phyloP scores from a whole-genome alignment of 2,329 filamentous ascomycete genomes.

The Epichloe coenophiala region DNA sequence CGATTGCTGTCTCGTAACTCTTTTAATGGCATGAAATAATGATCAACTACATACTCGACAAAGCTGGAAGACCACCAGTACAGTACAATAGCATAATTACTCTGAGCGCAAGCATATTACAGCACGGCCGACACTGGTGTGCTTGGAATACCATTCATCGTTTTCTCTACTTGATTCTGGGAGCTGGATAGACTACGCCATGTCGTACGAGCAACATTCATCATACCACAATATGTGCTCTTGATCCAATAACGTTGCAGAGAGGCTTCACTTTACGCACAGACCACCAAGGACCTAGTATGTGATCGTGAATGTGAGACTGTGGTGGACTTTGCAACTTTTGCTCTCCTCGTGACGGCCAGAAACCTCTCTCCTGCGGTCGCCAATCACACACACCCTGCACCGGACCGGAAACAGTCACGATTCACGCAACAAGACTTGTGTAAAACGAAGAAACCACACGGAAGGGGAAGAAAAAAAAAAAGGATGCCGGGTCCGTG shows the following conservation, averaged over 20 bases:
- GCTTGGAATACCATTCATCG: neutral
- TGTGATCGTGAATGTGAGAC: neutral
- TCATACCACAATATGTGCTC: neutral
- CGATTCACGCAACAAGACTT: neutral
- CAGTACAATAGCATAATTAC: neutral
- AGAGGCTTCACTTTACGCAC: neutral
- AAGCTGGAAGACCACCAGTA: too few relatives aligned
- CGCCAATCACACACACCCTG: neutral
- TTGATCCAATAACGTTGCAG: neutral
- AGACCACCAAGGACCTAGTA: neutral
- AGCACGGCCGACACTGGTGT: neutral
- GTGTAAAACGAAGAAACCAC: too few relatives aligned
- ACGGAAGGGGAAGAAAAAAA: too few relatives aligned
- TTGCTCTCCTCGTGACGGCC: too few relatives aligned
- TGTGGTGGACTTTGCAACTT: too few relatives aligned
- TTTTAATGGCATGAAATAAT: neutral
- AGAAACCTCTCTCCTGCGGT: too few relatives aligned
- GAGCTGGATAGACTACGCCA: neutral
- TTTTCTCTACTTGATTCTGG: neutral
- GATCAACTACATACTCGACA: neutral
- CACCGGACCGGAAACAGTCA: neutral
- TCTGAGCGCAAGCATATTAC: neutral
- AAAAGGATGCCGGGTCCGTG: neutral
- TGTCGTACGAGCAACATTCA: neutral
- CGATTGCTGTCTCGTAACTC: constrained; percentile 26